Base-by-base conservation (phyloP, 1,139 yeast species). In the Kodamaea alishanica region DNA sequence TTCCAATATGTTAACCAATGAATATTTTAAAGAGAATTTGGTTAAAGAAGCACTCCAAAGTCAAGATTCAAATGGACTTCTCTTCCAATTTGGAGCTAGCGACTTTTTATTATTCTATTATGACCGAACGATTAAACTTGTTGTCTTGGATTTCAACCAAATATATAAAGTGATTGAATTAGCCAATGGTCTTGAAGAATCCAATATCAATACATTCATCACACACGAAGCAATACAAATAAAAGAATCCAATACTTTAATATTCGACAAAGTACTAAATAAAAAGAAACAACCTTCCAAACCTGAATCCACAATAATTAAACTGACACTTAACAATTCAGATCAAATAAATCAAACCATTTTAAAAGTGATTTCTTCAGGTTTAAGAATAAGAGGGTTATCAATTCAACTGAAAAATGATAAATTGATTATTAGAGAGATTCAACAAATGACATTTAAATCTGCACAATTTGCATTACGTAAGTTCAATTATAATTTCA, bases 381-480 rank as follows among this genome's bases (percentile, higher is more conserved):
- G 76, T 0, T 55, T 71, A 28, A 50, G 77, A 41, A 56, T 71
- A 22, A 54, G 77, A 34, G 76, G 76, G 1, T 54, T 71, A 29
- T 60, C 69, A 1, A 52, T 60, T 25, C 58, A 49, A 32, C 43
- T 52, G 38, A 49, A 44, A 30, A 67, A 67, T 41, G 72, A 65
- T 24, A 63, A 56, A 38, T 45, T 70, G 10, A 58, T 65, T 27
- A 58, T 68, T 25, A 67, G 66, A 41, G 76, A 71, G 44, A 61
- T 70, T 5, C 65, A 68, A 44, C 70, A 65, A 34, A 70, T 70
- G 73, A 68, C 76, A 1, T 57, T 52, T 37, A 65, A 67, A 42
- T 59, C 74, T 2, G 58, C 76, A 2, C 40, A 62, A 32, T 70
- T 71, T 51, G 65, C 75, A 1, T 46, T 70, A 11, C 47, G 75